Evolutionary conservation across 805 yeast genomes (phyloP).

Genomic region (Spathaspora boniae): DNA sequence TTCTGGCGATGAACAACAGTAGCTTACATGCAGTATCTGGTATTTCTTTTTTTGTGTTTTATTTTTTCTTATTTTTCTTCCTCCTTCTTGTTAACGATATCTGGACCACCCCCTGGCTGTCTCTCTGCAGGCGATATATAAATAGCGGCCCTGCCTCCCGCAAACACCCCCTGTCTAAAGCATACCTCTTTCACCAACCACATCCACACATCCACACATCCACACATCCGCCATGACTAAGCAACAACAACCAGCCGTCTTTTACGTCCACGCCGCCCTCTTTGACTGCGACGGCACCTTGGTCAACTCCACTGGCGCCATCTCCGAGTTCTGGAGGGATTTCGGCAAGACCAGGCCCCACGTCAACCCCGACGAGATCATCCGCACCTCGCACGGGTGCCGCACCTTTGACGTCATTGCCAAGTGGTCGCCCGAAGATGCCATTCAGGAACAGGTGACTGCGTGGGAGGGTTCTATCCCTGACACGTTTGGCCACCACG

Average conservation of each 20-base stretch:
- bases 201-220: not conserved
- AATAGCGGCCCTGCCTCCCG: not conserved
- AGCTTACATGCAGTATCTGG: no score
- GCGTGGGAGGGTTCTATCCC: slow-evolving; percentile 69
- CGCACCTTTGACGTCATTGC: slow-evolving; percentile 77
- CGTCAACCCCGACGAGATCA: slow-evolving; percentile 66
- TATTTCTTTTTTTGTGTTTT: not conserved
- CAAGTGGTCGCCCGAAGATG: slow-evolving; percentile 72
- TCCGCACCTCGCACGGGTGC: slow-evolving; percentile 77
- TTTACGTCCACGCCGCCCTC: slow-evolving; percentile 47
- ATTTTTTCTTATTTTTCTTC: no score
- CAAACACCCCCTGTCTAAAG: slow-evolving; percentile 1
- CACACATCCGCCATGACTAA: slow-evolving; percentile 28
- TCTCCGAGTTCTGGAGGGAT: slow-evolving; percentile 78
- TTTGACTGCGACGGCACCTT: slow-evolving; percentile 89
- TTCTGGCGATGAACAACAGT: no score
- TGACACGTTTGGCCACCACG: slow-evolving; percentile 66
- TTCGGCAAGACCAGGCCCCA: slow-evolving; percentile 65
- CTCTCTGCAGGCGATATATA: no score
- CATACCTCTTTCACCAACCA: no score
- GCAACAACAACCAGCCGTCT: slow-evolving; percentile 40
- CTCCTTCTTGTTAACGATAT: no score
- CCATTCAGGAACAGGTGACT: slow-evolving; percentile 60
- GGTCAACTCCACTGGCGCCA: slow-evolving; percentile 78
- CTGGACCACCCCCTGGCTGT: no score